Evolutionary conservation across 2,329 filamentous ascomycete genomes (phyloP).

Genomic region (Cercospora brassicicola): DNA sequence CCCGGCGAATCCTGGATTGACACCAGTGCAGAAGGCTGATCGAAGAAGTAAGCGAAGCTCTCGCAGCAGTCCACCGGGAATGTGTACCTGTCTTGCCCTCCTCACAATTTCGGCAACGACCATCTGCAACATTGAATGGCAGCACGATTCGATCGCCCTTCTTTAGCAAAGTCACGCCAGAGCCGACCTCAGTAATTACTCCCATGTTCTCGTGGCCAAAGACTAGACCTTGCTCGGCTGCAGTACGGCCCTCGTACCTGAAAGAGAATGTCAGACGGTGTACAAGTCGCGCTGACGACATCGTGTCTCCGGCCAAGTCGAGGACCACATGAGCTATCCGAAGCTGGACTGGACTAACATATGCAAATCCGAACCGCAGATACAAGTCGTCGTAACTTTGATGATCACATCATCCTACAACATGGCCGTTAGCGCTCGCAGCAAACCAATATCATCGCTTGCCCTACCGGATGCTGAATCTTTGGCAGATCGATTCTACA

Average conservation of each 20-base stretch:
- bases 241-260: conserved; percentile 62
- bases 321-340: conserved; percentile 52
- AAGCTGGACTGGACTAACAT: conserved; percentile 16
- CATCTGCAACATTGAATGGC: conserved; percentile 66
- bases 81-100: conserved; percentile 55
- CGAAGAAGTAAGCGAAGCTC: background rate
- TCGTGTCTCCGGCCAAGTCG: conserved; percentile 38
- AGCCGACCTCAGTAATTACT: conserved; percentile 51
- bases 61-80: background rate
- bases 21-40: conserved; percentile 61
- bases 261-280: background rate
- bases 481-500: conserved; percentile 45
- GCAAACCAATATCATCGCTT: background rate
- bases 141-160: conserved; percentile 65
- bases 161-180: conserved; percentile 61
- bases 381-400: conserved; percentile 63
- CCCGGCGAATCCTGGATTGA: conserved; percentile 61
- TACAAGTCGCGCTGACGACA: conserved; percentile 31
- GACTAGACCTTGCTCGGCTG: conserved; percentile 58
- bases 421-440: background rate
- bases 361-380: conserved; percentile 40
- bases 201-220: conserved; percentile 47
- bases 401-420: conserved; percentile 61
- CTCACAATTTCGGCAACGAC: conserved; percentile 64
- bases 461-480: conserved; percentile 55